Base-by-base conservation (phyloP, 169 alveolate species). In the Plasmodium falciparum region DNA sequence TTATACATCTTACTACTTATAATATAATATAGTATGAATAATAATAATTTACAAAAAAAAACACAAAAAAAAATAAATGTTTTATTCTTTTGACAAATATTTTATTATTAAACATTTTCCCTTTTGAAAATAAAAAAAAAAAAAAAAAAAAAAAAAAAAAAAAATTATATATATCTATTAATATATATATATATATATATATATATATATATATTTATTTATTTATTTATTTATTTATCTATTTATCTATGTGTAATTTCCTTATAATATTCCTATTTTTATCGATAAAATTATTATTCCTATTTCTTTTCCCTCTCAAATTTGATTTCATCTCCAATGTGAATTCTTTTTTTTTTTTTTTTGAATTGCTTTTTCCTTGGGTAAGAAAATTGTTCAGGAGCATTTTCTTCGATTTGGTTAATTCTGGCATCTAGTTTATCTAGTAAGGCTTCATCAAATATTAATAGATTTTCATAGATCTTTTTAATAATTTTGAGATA, bases 331-430 rank as follows among this genome's bases (percentile, higher is more conserved):
- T 80, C 90, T 13, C 83, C 69, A 26, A 80, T 69, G 20, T 52
- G 73, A 56, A 80, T 47, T 61, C 73, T 26, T 59, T 59, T 80
- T 67, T 80, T 80, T 67, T 80, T 80, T 72, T 67, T 80, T 61
- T 67, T 67, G 56, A 80, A 80, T 2, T 58, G 90, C 22, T 67
- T 80, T 71, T 80, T 80, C 52, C 90, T 66, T 39, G 90, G 83
- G 7, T 80, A 72, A 12, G 90, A 80, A 54, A 80, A 59, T 26
- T 56, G 72, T 15, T 71, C 20, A 9, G 90, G 90, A 1, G 52
- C n/a, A 20, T 66, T 39, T 39, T 67, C 49, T 47, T 80, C 90
- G 13, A 80, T 66, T 12, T 80, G 39, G 3, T 67, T 61, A 43
- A 80, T 80, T 24, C 80, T 70, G 12, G 66, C 56, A 12, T 65